phyloP scores from a whole-genome alignment of 176 grass and related monocot species.

The Aegilops tauschii region DNA sequence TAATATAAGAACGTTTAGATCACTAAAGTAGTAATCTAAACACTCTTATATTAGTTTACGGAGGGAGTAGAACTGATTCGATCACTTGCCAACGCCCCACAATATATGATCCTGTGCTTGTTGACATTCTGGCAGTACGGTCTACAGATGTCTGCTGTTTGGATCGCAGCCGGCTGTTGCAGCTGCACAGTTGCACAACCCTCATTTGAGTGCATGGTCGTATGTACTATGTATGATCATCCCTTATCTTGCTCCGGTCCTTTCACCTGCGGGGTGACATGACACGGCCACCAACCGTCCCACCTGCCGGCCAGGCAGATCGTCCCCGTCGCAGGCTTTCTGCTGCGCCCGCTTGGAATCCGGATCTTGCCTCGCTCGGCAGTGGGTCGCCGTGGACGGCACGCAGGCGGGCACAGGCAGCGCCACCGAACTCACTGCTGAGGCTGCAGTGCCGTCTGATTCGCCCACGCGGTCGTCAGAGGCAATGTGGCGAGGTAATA shows the following conservation, averaged over 20 bases:
- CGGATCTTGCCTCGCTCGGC: conserved; percentile 16
- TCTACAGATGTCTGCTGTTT: neutral
- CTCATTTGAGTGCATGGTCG: neutral
- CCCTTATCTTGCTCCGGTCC: neutral
- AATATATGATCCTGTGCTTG: neutral
- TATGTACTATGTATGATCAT: no score
- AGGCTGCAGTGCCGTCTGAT: neutral
- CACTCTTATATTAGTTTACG: no score
- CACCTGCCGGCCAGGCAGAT: conserved; percentile 36
- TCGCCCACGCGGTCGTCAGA: neutral
- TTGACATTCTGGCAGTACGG: neutral
- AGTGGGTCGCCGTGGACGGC: neutral
- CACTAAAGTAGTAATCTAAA: no score
- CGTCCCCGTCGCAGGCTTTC: conserved; percentile 23
- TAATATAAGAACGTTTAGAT: no score
- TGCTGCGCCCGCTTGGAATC: neutral
- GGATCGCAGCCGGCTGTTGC: neutral
- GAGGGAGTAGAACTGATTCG: neutral
- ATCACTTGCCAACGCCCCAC: no score
- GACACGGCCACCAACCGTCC: conserved; percentile 7
- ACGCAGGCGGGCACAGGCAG: conserved; percentile 17
- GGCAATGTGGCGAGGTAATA: no score
- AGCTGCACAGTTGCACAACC: neutral
- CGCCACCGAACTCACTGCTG: conserved; percentile 12
- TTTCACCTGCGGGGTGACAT: neutral